These are phyloP conservation scores for Ophiostoma novo-ulmi DNA, from an alignment of 2,329 filamentous ascomycete genomes.

Conservation along the genomic window DNA sequence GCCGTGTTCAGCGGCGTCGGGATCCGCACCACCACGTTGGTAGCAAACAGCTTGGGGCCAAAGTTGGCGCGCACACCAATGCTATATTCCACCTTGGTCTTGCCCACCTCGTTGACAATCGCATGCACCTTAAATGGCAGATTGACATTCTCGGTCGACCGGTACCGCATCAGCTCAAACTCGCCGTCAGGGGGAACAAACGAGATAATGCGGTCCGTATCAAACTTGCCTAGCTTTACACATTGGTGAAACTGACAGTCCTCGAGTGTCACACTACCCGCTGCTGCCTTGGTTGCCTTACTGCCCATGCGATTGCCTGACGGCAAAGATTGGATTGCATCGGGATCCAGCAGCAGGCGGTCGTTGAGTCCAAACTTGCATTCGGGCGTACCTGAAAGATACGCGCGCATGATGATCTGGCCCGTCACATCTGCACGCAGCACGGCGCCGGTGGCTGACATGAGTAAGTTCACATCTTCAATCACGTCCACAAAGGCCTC, in stretches of 20 bases:
- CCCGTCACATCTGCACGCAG: slow-evolving; percentile 93
- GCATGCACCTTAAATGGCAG: slow-evolving; percentile 97
- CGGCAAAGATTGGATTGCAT: slow-evolving; percentile 59
- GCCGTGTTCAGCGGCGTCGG: slow-evolving; percentile 96
- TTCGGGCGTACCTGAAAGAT: slow-evolving; percentile 91
- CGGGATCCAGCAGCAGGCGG: slow-evolving; percentile 79
- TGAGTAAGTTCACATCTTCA: slow-evolving; percentile 96
- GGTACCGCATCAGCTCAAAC: slow-evolving; percentile 98
- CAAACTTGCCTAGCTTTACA: slow-evolving; percentile 94
- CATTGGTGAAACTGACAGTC: slow-evolving; percentile 99
- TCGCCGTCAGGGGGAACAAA: slow-evolving; percentile 96
- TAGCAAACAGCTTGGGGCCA: slow-evolving; percentile 90
- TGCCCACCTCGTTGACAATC: slow-evolving; percentile 95
- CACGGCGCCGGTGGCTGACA: slow-evolving; percentile 96
- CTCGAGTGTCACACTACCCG: slow-evolving; percentile 90
- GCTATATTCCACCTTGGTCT: slow-evolving; percentile 97
- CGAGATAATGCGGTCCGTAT: slow-evolving; percentile 91
- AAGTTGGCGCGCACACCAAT: slow-evolving; percentile 98
- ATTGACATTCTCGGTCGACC: slow-evolving; percentile 97
- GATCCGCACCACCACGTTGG: slow-evolving; percentile 90
- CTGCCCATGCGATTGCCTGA: slow-evolving; percentile 73
- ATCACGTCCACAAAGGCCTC: slow-evolving; percentile 99
- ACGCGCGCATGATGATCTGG: slow-evolving; percentile 97
- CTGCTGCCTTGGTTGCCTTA: slow-evolving; percentile 91
- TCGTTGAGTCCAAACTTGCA: slow-evolving; percentile 99